Base-by-base conservation (phyloP, 306 rosid species). In the Pueraria montana region DNA sequence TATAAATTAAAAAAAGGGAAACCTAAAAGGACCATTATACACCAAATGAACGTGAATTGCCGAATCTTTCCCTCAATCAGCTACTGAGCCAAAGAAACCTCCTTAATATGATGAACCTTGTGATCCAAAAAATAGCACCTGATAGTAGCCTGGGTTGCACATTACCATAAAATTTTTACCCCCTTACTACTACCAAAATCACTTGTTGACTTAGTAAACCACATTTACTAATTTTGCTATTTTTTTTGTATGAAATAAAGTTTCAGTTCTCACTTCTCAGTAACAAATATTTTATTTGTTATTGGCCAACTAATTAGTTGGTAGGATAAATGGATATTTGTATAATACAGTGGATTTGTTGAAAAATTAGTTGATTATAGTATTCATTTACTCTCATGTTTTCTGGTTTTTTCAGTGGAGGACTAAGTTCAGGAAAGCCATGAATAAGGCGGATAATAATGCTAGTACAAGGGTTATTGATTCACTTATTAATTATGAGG, bases 401-500 rank as follows among this genome's bases (percentile, higher is more conserved):
- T 84, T 83, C 79, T 87, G 80, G 40, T 62, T 84, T 89, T 76
- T 87, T 53, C 87, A 96, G 98, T 96, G 99, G 99, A 96, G 99
- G 85, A 96, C 99, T 77, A 96, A 94, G 88, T 96, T 91, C 82
- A 89, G 99, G 87, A 96, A 91, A 89, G 89, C 85, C 88, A 96
- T 96, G 99, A 96, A 96, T 84, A 94, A 90, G 86, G 98, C 99
- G 14, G 99, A 96, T 72, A 94, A 96, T 87, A 96, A 94, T 86
- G 99, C 99, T 45, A 86, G 91, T 85, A 87, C 97, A 17, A 89
- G 94, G 85, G 98, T 86, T 72, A 80, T 96, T 34, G 99, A 96
- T 89, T 96, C 99, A 52, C 96, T 94, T 68, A 92, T 96, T 86
- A 96, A 96, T 85, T 96, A 96, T 75, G 99, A 96, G 98, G 99